Conservation (phyloP, 805 yeast species). For the Dipodascus geniculatus region DNA sequence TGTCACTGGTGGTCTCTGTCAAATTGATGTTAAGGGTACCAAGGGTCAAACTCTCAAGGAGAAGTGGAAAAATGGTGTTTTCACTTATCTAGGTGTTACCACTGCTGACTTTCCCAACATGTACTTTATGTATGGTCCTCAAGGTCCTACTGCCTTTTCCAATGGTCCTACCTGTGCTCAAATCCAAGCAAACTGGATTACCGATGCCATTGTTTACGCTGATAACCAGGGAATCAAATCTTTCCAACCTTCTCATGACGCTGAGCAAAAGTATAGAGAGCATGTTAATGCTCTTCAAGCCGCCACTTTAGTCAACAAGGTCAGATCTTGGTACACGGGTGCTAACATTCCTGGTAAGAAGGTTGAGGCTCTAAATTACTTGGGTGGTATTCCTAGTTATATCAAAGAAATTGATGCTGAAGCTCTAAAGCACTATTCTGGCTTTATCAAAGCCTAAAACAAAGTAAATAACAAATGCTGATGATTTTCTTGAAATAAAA, state of each 20-base stretch:
- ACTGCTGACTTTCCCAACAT: conserved; percentile 22
- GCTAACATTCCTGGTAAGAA: conserved; percentile 23
- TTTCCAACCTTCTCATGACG: conserved; percentile 15
- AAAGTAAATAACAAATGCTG: too few relatives aligned
- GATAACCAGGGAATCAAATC: conserved; percentile 7
- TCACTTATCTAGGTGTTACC: conserved; percentile 20
- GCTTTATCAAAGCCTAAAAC: neutral
- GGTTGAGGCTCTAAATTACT: conserved; percentile 18
- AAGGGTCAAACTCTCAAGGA: conserved; percentile 15
- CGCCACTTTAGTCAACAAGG: conserved; percentile 16
- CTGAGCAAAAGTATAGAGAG: conserved; percentile 15
- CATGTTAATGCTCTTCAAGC: conserved; percentile 15
- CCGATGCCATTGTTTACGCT: conserved; percentile 12
- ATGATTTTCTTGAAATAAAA: too few relatives aligned
- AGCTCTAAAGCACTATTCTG: neutral
- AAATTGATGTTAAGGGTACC: conserved; percentile 13
- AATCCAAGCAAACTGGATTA: conserved; percentile 19
- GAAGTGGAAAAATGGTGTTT: conserved; percentile 18
- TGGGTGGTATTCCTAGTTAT: conserved; percentile 18
- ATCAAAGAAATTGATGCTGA: conserved; percentile 1
- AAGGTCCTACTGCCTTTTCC: conserved; percentile 23
- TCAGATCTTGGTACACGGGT: conserved; percentile 25
- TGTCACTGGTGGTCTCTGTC: conserved; percentile 20
- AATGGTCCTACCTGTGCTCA: conserved; percentile 24
- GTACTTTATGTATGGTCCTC: conserved; percentile 25